These are phyloP conservation scores for Podila horticola DNA, from an alignment of 192 early-diverging fungal genomes.

Conservation along the genomic window DNA sequence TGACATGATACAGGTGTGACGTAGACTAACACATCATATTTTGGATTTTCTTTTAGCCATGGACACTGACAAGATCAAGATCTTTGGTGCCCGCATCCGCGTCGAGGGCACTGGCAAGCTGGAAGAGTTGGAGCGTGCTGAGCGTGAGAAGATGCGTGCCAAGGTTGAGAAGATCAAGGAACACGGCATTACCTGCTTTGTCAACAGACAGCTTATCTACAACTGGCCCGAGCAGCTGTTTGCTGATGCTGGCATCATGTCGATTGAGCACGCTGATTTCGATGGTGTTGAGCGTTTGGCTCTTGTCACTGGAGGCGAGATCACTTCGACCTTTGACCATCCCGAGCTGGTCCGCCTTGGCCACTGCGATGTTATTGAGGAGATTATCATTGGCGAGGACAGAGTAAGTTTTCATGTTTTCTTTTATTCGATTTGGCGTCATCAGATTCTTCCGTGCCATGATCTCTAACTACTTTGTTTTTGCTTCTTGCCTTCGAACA, in stretches of 20 bases:
- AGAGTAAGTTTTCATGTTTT: conserved; percentile 50
- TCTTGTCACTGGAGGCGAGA: conserved; percentile 98
- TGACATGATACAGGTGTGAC: no score
- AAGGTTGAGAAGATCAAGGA: conserved; percentile 99
- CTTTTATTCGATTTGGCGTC: not conserved
- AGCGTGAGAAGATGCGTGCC: conserved; percentile 97
- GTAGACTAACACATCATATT: not conserved
- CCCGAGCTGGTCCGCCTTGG: conserved; percentile 96
- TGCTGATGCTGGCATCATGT: conserved; percentile 96
- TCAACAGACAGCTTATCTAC: conserved; percentile 99
- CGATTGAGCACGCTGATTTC: conserved; percentile 99
- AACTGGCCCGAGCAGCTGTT: conserved; percentile 99
- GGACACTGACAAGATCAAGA: conserved; percentile 99
- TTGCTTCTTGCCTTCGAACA: not conserved
- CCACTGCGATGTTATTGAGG: conserved; percentile 96
- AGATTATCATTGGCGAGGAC: conserved; percentile 99
- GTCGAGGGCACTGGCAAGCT: conserved; percentile 97
- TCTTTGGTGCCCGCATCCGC: conserved; percentile 97
- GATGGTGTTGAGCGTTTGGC: conserved; percentile 97
- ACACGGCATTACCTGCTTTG: conserved; percentile 99
- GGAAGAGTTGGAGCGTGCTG: conserved; percentile 98
- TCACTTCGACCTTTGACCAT: conserved; percentile 98
- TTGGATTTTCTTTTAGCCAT: conserved; percentile 72
- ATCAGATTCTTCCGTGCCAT: not conserved
- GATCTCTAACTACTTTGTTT: not conserved